These are phyloP conservation scores for Apiotrichum montevideense DNA, from an alignment of 1,284 basidiomycete species.

Conservation along the genomic window DNA sequence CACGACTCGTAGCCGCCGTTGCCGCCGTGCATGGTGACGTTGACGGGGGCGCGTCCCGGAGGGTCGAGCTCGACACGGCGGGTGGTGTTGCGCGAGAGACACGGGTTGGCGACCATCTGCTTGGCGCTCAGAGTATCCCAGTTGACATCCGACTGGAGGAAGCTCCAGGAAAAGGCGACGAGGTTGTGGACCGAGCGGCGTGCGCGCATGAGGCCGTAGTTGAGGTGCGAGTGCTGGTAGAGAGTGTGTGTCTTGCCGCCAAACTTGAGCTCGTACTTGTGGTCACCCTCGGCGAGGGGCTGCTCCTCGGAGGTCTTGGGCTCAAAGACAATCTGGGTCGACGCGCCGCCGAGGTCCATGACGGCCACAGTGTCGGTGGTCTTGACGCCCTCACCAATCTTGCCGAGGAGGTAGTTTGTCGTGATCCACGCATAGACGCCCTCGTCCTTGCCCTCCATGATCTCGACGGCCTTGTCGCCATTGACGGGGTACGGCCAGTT, in stretches of 20 bases:
- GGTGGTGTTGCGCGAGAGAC: conserved; percentile 63
- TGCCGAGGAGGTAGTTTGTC: conserved; percentile 81
- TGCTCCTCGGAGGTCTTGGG: conserved; percentile 54
- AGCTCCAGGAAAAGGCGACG: conserved; percentile 74
- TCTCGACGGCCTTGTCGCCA: conserved; percentile 58
- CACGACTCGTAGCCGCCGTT: conserved; percentile 83
- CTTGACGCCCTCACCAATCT: conserved; percentile 57
- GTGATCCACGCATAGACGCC: conserved; percentile 98
- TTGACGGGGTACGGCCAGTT: conserved; percentile 71
- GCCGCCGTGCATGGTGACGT: conserved; percentile 74
- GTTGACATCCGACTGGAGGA: conserved; percentile 45
- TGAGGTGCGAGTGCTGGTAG: conserved; percentile 94
- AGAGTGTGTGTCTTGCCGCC: conserved; percentile 64
- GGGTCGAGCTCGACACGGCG: conserved; percentile 66
- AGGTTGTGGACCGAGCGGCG: conserved; percentile 78
- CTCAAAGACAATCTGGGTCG: conserved; percentile 97
- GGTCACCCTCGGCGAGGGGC: conserved; percentile 74
- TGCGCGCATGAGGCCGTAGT: conserved; percentile 91
- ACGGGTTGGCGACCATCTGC: conserved; percentile 63
- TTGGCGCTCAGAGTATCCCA: conserved; percentile 48
- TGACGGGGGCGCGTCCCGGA: conserved; percentile 52
- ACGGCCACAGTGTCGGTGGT: conserved; percentile 72
- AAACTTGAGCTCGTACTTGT: conserved; percentile 82
- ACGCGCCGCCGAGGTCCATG: conserved; percentile 92
- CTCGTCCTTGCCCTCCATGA: conserved; percentile 97